A percentile compares a stretch with the other conserved stretches of the same genome.
Conservation (phyloP, 2,329 filamentous ascomycete genomes). For the Didymella segeticola region DNA sequence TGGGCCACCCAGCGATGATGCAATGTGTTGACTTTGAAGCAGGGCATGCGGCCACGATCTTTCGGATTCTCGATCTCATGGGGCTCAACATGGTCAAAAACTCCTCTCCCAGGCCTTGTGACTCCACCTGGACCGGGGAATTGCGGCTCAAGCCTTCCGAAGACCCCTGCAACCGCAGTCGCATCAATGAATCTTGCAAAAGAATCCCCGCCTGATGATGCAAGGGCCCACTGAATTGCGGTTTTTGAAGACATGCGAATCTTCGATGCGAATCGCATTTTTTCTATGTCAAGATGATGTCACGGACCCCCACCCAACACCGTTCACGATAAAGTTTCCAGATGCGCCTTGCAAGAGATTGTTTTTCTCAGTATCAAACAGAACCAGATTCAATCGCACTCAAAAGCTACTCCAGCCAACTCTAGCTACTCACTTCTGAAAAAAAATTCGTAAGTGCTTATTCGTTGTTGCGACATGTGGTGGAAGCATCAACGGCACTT, state of each 20-base stretch:
- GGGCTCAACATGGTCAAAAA: conserved; percentile 6
- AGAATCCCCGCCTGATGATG: conserved; percentile 15
- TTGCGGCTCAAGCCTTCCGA: conserved; percentile 10
- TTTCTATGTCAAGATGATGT: conserved; percentile 21
- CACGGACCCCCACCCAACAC: conserved; percentile 9
- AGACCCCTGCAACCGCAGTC: conserved; percentile 7
- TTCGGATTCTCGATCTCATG: neutral
- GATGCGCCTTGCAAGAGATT: conserved; percentile 1
- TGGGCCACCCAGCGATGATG: conserved; percentile 6
- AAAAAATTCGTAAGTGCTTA: conserved; percentile 4
- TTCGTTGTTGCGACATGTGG: neutral
- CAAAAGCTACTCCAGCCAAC: neutral
- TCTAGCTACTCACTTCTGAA: neutral
- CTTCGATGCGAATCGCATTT: conserved; percentile 15
- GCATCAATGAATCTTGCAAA: conserved; percentile 9
- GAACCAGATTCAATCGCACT: neutral
- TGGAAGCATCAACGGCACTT: neutral
- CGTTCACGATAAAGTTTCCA: conserved; percentile 1
- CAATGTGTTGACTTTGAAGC: conserved; percentile 10
- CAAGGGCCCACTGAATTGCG: conserved; percentile 14
- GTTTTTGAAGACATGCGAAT: conserved; percentile 11
- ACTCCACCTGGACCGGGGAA: conserved; percentile 10
- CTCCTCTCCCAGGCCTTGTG: neutral
- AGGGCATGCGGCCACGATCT: neutral
- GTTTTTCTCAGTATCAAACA: conserved; percentile 1